These are phyloP conservation scores for Madurella mycetomatis DNA, from an alignment of 2,329 filamentous ascomycete genomes.

Conservation along the genomic window DNA sequence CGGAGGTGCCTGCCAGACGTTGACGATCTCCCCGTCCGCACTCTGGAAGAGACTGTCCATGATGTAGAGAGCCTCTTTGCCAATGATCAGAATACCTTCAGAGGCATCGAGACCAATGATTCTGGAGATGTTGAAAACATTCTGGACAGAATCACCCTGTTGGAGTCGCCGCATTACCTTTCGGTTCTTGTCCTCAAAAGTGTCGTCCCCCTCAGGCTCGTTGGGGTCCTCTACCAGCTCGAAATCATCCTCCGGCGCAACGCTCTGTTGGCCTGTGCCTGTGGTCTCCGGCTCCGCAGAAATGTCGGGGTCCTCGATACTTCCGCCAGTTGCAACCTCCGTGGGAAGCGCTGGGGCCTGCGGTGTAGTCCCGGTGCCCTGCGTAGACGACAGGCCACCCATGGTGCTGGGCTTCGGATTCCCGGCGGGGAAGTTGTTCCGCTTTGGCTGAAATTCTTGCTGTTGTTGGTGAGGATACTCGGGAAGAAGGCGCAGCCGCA, in stretches of 20 bases:
- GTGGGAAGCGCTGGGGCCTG: conserved; percentile 15
- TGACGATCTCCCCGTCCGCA: conserved; percentile 91
- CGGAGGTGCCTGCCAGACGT: conserved; percentile 85
- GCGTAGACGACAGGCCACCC: conserved; percentile 12
- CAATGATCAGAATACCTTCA: conserved; percentile 88
- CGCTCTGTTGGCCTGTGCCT: conserved; percentile 30
- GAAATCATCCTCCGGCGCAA: conserved; percentile 75
- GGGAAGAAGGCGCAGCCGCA: conserved; percentile 82
- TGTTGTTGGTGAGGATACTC: conserved; percentile 61
- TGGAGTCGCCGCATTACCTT: conserved; percentile 95
- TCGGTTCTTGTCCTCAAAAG: conserved; percentile 94
- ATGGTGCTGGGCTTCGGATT: conserved; percentile 19
- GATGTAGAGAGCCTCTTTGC: conserved; percentile 87
- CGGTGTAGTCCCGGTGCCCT: conserved; percentile 25
- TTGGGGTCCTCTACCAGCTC: conserved; percentile 93
- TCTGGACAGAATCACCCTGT: conserved; percentile 84
- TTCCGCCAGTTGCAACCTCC: conserved; percentile 20
- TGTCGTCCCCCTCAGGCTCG: conserved; percentile 68
- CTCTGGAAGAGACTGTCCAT: conserved; percentile 96
- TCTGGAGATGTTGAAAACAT: conserved; percentile 91
- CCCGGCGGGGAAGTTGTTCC: conserved; percentile 19
- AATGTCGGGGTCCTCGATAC: conserved; percentile 17
- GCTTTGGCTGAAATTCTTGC: conserved; percentile 80
- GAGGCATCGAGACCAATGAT: conserved; percentile 91
- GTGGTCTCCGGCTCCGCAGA: conserved; percentile 27